A percentile compares a stretch with the other conserved stretches of the same genome.
These are phyloP conservation scores for Neoboletus brunneissimus DNA, from an alignment of 768 basidiomycete species.

Conservation along the genomic window DNA sequence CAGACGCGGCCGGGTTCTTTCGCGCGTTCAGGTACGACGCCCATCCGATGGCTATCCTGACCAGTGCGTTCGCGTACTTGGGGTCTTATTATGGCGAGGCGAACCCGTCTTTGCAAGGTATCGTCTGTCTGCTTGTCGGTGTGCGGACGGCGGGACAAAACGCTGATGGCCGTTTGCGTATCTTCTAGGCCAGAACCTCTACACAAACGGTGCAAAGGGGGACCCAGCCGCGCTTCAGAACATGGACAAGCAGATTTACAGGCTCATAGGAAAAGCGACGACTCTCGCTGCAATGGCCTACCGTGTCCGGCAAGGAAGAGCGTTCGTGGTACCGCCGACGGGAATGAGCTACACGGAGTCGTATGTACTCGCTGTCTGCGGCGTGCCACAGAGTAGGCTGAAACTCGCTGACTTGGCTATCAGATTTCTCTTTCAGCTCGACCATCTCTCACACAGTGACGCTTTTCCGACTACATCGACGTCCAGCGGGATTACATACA, in stretches of 20 bases:
- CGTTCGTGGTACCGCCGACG: conserved; percentile 81
- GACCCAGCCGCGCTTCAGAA: conserved; percentile 62
- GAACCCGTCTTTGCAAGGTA: conserved; percentile 84
- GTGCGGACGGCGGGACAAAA: background rate
- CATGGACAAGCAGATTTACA: conserved; percentile 92
- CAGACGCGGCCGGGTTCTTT: conserved; percentile 68
- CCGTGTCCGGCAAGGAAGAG: conserved; percentile 85
- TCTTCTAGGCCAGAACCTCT: conserved; percentile 68
- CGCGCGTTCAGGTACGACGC: conserved; percentile 83
- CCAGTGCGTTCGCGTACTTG: conserved; percentile 82
- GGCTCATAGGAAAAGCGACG: conserved; percentile 84
- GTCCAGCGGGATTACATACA: conserved; percentile 60
- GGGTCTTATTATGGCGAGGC: conserved; percentile 87
- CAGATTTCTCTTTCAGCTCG: conserved; percentile 90
- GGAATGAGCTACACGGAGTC: conserved; percentile 83
- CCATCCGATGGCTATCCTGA: conserved; percentile 89
- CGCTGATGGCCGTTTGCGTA: background rate
- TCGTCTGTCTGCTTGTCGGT: background rate
- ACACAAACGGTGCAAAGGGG: conserved; percentile 65
- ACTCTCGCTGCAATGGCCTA: conserved; percentile 95
- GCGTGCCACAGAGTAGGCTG: background rate
- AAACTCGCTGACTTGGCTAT: background rate
- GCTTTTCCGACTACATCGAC: conserved; percentile 16
- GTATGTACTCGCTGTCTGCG: conserved; percentile 34
- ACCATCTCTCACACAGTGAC: conserved; percentile 54